Evolutionary conservation across 495 filamentous ascomycete species (phyloP).

Genomic region (Hypoxylon lienhwacheense): DNA sequence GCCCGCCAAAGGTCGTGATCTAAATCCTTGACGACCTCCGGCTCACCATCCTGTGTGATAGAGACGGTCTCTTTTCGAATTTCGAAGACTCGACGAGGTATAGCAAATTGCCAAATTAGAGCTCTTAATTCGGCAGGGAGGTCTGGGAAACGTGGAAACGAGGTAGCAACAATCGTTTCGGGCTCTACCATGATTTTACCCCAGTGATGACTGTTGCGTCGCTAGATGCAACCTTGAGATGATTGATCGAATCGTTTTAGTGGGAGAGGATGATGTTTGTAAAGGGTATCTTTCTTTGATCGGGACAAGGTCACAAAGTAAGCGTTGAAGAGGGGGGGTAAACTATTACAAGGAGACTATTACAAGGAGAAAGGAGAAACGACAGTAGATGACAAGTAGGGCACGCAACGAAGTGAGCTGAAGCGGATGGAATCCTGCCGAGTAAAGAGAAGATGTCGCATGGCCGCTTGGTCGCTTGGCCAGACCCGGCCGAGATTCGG

Average conservation of each 20-base stretch:
- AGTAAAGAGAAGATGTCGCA: constrained; percentile 11
- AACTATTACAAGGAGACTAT: too few species aligned
- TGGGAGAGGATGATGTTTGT: too few species aligned
- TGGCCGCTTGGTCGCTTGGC: constrained; percentile 23
- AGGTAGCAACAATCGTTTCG: constrained; percentile 9
- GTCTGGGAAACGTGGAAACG: constrained; percentile 22
- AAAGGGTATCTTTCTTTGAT: too few species aligned
- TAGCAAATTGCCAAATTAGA: constrained; percentile 24
- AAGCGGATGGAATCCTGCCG: constrained; percentile 5
- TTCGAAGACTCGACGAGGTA: constrained; percentile 29
- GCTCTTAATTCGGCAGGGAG: constrained; percentile 25
- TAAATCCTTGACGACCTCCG: constrained; percentile 11
- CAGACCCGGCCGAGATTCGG: constrained; percentile 30
- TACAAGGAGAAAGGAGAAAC: too few species aligned
- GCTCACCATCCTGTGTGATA: constrained; percentile 15
- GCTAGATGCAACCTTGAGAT: neutral
- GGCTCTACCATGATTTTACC: constrained; percentile 19
- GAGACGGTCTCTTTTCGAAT: constrained; percentile 25
- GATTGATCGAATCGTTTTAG: too few species aligned
- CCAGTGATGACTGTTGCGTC: neutral
- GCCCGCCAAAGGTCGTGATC: constrained; percentile 26
- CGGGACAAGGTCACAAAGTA: too few species aligned
- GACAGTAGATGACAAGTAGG: too few species aligned
- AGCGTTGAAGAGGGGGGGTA: too few species aligned
- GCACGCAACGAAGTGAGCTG: too few species aligned